Conservation (phyloP, 2,329 filamentous ascomycete species). For the Myriosclerotinia scirpicola region DNA sequence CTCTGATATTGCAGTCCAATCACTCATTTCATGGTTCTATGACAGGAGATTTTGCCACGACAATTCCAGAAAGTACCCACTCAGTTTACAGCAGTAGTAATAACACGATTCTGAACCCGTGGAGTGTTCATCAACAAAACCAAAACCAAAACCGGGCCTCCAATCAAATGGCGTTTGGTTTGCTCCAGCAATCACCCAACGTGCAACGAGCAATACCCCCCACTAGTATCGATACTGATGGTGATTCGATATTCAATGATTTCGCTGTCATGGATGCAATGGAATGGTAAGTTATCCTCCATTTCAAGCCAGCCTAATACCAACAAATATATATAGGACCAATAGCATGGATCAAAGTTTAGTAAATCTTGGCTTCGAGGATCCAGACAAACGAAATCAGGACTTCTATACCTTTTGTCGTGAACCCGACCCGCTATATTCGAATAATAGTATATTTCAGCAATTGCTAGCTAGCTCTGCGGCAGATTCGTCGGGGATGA, state of each 20-base stretch:
- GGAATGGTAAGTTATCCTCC: slow-evolving; percentile 44
- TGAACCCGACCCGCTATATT: slow-evolving; percentile 38
- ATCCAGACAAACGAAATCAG: slow-evolving; percentile 40
- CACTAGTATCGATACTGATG: slow-evolving; percentile 35
- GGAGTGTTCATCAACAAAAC: slow-evolving; percentile 12
- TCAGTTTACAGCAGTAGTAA: background rate
- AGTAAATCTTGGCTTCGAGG: slow-evolving; percentile 42
- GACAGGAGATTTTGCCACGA: background rate
- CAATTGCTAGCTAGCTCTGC: slow-evolving; percentile 38
- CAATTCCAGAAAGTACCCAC: slow-evolving; percentile 13
- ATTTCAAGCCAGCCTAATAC: background rate
- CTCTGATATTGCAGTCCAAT: background rate
- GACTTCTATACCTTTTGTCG: slow-evolving; percentile 41
- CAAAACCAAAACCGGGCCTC: slow-evolving; percentile 1
- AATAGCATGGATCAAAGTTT: slow-evolving; percentile 41
- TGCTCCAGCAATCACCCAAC: slow-evolving; percentile 26
- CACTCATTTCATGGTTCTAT: slow-evolving; percentile 18
- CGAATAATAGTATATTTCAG: slow-evolving; percentile 38
- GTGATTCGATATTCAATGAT: slow-evolving; percentile 57
- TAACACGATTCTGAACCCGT: background rate
- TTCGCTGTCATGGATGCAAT: slow-evolving; percentile 56
- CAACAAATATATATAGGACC: slow-evolving; percentile 33
- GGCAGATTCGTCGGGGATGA: slow-evolving; percentile 33
- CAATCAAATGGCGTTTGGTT: slow-evolving; percentile 15
- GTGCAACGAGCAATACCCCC: slow-evolving; percentile 31